These are phyloP conservation scores for Sordariomycetes sp. DNA, from an alignment of 2,329 filamentous ascomycete genomes.

Conservation along the genomic window DNA sequence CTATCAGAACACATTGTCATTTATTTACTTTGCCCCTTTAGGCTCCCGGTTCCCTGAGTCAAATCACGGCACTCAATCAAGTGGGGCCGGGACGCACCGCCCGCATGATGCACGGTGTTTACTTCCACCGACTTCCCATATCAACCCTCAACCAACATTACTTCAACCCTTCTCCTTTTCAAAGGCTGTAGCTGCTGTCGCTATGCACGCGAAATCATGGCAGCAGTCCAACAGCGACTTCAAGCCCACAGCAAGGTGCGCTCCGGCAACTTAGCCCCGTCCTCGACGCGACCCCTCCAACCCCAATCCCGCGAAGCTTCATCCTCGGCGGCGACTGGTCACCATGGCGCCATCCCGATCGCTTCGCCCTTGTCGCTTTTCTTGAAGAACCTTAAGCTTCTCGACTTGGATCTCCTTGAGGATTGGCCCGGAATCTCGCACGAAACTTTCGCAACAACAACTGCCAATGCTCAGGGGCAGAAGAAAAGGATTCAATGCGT, in stretches of 20 bases:
- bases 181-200: no score
- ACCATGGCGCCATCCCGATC: background rate
- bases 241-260: constrained; percentile 1
- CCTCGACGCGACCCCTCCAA: background rate
- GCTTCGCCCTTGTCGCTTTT: constrained; percentile 38
- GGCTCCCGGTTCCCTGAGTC: no score
- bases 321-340: background rate
- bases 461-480: constrained; percentile 58
- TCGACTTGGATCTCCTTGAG: constrained; percentile 65
- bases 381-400: constrained; percentile 72
- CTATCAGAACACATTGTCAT: no score
- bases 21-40: no score
- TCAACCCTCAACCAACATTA: no score
- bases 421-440: constrained; percentile 75
- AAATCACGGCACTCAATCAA: no score
- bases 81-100: no score
- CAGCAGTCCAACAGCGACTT: constrained; percentile 3
- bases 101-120: no score
- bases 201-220: no score
- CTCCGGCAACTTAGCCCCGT: background rate
- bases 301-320: background rate
- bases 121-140: no score
- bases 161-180: no score
- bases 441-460: constrained; percentile 57
- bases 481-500: constrained; percentile 74